phyloP scores from a whole-genome alignment of 2,329 filamentous ascomycete species.

The Colletotrichum sp. region DNA sequence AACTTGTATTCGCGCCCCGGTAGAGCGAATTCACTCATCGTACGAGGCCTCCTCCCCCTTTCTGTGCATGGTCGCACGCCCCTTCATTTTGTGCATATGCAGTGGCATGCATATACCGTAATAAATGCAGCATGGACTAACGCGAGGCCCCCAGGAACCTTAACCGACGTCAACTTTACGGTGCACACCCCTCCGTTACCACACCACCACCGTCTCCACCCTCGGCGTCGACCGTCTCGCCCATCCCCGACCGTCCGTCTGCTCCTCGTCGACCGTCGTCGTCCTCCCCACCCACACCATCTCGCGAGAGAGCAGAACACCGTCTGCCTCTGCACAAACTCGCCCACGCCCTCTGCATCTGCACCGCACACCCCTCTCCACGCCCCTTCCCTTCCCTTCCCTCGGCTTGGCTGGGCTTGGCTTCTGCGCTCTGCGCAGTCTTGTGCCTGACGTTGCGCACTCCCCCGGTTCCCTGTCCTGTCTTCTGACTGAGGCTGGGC shows the following conservation, averaged over 20 bases:
- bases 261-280: not conserved
- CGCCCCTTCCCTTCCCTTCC: not conserved
- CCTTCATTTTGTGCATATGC: not conserved
- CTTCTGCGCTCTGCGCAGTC: not conserved
- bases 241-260: not conserved
- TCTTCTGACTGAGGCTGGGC: slow-evolving; percentile 7
- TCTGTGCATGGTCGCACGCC: not conserved
- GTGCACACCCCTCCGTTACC: not conserved
- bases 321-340: not conserved
- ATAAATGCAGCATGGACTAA: not conserved
- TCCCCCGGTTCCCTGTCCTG: slow-evolving; percentile 4
- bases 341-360: not conserved
- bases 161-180: not conserved
- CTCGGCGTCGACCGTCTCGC: not conserved
- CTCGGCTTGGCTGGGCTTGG: slow-evolving; percentile 15
- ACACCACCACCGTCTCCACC: not conserved
- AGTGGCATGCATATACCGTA: not conserved
- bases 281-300: not conserved
- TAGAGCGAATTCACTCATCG: not conserved
- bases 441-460: slow-evolving; percentile 16
- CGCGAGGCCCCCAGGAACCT: not conserved
- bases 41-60: not conserved
- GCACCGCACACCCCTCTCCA: not conserved
- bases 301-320: not conserved
- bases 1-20: not conserved